These are phyloP conservation scores for Friedmanniomyces simplex DNA, from an alignment of 495 filamentous ascomycete genomes.

Conservation along the genomic window DNA sequence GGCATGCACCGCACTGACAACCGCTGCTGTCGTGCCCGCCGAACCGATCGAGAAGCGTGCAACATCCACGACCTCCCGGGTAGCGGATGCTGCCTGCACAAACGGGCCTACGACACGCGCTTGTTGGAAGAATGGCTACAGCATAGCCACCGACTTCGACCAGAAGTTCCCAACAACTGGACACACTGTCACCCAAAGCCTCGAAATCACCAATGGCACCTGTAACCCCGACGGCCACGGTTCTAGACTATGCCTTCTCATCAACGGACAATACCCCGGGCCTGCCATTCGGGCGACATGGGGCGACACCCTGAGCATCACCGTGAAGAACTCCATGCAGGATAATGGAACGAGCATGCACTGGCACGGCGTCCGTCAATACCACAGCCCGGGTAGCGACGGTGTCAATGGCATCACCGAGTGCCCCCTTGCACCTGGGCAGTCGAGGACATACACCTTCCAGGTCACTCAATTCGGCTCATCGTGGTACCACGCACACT, in stretches of 20 bases:
- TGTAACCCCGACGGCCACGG: constrained; percentile 22
- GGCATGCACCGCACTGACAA: neutral
- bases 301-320: constrained; percentile 29
- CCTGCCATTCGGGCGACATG: constrained; percentile 25
- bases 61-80: neutral
- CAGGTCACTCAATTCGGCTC: constrained; percentile 33
- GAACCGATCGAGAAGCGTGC: neutral
- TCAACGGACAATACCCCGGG: constrained; percentile 27
- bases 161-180: constrained; percentile 20
- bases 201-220: constrained; percentile 23
- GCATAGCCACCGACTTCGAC: constrained; percentile 27
- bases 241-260: constrained; percentile 12
- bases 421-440: constrained; percentile 30
- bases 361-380: constrained; percentile 34
- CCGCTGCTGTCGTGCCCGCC: neutral
- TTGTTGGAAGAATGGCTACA: constrained; percentile 25
- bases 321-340: constrained; percentile 26
- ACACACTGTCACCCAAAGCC: constrained; percentile 16
- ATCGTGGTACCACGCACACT: constrained; percentile 31
- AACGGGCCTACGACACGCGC: constrained; percentile 18
- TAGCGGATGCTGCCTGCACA: neutral
- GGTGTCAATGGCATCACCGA: constrained; percentile 32
- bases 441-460: constrained; percentile 30
- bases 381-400: constrained; percentile 25
- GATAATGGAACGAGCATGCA: constrained; percentile 33